A percentile compares a stretch with the other conserved stretches of the same genome.
phyloP scores from a whole-genome alignment of 2,329 filamentous ascomycete genomes.

The Eurotiales sp. region DNA sequence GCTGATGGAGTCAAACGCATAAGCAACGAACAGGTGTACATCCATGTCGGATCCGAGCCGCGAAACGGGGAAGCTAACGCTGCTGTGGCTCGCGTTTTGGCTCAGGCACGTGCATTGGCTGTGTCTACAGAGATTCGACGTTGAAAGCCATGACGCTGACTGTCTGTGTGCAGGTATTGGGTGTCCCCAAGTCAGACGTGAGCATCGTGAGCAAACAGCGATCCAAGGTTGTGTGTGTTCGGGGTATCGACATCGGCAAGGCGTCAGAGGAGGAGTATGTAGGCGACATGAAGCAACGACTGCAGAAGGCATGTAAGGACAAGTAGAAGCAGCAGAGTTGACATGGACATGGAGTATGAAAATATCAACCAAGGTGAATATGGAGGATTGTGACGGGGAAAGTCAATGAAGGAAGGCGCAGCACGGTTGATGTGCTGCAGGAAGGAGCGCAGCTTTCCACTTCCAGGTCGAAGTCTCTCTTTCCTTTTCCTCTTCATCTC shows the following conservation, averaged over 20 bases:
- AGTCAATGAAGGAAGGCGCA: neutral
- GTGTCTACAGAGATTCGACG: neutral
- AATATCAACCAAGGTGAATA: no score
- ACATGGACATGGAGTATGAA: no score
- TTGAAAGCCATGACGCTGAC: neutral
- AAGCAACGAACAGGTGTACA: slow-evolving; percentile 55
- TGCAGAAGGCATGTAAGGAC: neutral
- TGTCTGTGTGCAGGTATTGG: slow-evolving; percentile 46
- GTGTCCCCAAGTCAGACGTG: slow-evolving; percentile 61
- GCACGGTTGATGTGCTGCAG: no score
- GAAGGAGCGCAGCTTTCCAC: slow-evolving; percentile 1
- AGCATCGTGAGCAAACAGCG: slow-evolving; percentile 59
- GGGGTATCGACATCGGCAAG: slow-evolving; percentile 25
- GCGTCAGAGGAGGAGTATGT: slow-evolving; percentile 31
- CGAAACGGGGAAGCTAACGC: slow-evolving; percentile 67
- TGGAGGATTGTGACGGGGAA: no score
- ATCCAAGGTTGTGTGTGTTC: slow-evolving; percentile 56
- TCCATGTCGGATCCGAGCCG: slow-evolving; percentile 64
- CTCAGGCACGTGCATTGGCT: slow-evolving; percentile 45
- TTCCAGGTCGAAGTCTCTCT: neutral
- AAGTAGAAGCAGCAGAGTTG: neutral
- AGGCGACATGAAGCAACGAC: slow-evolving; percentile 15
- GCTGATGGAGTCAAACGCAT: slow-evolving; percentile 60
- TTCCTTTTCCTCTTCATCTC: neutral
- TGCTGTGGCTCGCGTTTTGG: slow-evolving; percentile 61